Evolutionary conservation across 805 yeast species (phyloP).

Genomic region (Pichia heedii): DNA sequence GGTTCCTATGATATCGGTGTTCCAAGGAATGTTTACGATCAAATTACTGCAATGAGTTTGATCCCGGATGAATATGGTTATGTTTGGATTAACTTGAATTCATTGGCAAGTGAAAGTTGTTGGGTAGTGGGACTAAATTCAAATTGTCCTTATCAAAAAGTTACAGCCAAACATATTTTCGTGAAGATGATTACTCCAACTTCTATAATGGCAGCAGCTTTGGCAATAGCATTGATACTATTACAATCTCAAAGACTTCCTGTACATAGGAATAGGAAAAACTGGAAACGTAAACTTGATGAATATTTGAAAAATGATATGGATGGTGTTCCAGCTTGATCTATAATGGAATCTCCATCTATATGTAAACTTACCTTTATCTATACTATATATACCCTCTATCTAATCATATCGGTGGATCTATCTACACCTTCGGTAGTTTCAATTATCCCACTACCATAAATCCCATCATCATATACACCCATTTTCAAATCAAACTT

Average conservation of each 20-base stretch:
- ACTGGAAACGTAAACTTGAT: constrained; percentile 51
- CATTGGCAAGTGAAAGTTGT: constrained; percentile 62
- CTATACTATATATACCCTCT: not conserved
- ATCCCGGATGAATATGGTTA: constrained; percentile 26
- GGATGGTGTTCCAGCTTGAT: constrained; percentile 79
- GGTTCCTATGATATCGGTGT: constrained; percentile 31
- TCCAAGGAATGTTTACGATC: constrained; percentile 45
- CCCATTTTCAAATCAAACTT: constrained; percentile 28
- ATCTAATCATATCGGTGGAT: constrained; percentile 19
- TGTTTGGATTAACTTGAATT: constrained; percentile 78
- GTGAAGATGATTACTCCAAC: constrained; percentile 60
- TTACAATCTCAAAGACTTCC: constrained; percentile 58
- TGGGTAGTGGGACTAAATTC: constrained; percentile 87
- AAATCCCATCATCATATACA: constrained; percentile 31
- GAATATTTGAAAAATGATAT: constrained; percentile 54
- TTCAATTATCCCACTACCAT: constrained; percentile 51
- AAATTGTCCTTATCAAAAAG: constrained; percentile 64
- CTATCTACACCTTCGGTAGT: constrained; percentile 44
- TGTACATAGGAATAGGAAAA: constrained; percentile 57
- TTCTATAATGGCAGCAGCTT: constrained; percentile 44
- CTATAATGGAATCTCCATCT: not conserved
- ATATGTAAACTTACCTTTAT: not conserved
- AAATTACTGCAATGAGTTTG: constrained; percentile 19
- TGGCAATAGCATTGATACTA: constrained; percentile 42
- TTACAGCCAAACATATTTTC: constrained; percentile 46